These are phyloP conservation scores for Ustilago xerochloae DNA, from an alignment of 1,284 basidiomycete genomes.

Conservation along the genomic window DNA sequence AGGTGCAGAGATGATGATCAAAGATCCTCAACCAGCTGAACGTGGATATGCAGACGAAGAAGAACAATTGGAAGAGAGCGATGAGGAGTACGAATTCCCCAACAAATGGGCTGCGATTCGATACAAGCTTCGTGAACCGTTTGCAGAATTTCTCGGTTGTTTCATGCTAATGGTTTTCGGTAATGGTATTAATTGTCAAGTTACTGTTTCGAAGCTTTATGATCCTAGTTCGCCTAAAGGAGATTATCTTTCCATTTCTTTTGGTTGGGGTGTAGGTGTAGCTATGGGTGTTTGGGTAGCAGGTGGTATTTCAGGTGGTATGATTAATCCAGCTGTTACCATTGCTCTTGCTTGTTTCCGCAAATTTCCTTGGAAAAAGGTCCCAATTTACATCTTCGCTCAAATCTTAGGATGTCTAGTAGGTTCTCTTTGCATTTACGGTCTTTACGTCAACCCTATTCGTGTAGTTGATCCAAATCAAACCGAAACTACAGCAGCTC, in stretches of 20 bases:
- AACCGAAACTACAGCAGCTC: conserved; percentile 72
- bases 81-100: conserved; percentile 50
- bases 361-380: conserved; percentile 82
- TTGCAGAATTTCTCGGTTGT: conserved; percentile 59
- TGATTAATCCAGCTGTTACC: conserved; percentile 70
- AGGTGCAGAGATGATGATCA: no score
- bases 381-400: conserved; percentile 78
- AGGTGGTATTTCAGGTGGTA: conserved; percentile 60
- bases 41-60: conserved; percentile 21
- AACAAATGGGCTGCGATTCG: conserved; percentile 55
- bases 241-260: conserved; percentile 54
- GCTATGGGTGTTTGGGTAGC: conserved; percentile 61
- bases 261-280: conserved; percentile 63
- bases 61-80: no score
- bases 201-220: conserved; percentile 45
- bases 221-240: conserved; percentile 43
- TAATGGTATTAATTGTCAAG: conserved; percentile 62
- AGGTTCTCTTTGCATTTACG: conserved; percentile 78
- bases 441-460: conserved; percentile 81
- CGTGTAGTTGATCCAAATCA: conserved; percentile 62
- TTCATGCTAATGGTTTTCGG: conserved; percentile 62
- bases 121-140: conserved; percentile 55
- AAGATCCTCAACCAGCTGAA: conserved; percentile 31
- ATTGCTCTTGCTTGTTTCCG: conserved; percentile 77
- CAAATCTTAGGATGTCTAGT: conserved; percentile 79